Percentiles rank a stretch among this genome's conserved stretches.
Conservation (phyloP, 768 basidiomycete genomes). For the Trametes coccinea region DNA sequence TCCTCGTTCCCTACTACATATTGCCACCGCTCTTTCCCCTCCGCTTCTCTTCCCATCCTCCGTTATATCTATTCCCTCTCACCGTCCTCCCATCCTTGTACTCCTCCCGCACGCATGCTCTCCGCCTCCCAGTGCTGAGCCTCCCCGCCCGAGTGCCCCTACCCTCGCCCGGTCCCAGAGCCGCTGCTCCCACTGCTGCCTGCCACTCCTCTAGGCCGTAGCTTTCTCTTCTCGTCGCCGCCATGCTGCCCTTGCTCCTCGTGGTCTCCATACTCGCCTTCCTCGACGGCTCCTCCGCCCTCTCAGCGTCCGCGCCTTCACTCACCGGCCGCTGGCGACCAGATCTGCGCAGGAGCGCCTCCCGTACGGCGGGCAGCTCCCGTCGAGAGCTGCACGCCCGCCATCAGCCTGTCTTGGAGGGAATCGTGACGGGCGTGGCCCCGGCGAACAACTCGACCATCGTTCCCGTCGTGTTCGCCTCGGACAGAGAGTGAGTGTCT, state of each 20-base stretch:
- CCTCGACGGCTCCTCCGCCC: conserved; percentile 8
- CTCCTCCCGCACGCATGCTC: conserved; percentile 2
- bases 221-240: not conserved
- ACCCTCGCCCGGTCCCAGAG: not conserved
- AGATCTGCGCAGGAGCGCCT: conserved; percentile 12
- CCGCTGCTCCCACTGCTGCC: not conserved
- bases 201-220: not conserved
- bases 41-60: conserved; percentile 6
- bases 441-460: conserved; percentile 15
- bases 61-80: not conserved
- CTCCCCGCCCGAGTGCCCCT: not conserved
- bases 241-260: conserved; percentile 20
- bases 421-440: conserved; percentile 1
- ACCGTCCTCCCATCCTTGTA: not conserved
- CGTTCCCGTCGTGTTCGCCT: conserved; percentile 12
- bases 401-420: conserved; percentile 2
- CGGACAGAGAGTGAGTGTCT: conserved; percentile 18
- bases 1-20: not conserved
- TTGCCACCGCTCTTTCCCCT: not conserved
- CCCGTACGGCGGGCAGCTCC: not conserved
- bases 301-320: not conserved
- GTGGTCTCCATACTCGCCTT: conserved; percentile 14
- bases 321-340: conserved; percentile 16
- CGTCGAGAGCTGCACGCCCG: conserved; percentile 1
- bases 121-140: not conserved